Evolutionary conservation across 106 monocot genomes (phyloP).

Genomic region (Allium sativum): DNA sequence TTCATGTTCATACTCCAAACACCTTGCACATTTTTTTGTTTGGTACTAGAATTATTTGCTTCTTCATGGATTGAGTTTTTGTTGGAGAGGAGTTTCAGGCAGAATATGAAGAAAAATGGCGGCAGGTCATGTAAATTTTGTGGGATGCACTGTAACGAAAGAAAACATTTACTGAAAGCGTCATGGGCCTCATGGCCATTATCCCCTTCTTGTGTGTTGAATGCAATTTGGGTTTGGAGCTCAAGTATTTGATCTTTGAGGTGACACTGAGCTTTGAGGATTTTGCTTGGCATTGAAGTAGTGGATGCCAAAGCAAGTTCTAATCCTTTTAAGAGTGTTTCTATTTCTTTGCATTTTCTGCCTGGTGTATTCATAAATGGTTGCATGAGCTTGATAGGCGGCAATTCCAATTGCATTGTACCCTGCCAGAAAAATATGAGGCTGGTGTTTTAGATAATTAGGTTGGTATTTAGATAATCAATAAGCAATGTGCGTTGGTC

Average conservation of each 20-base stretch:
- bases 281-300: conserved; percentile 12
- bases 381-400: conserved; percentile 14
- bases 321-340: conserved; percentile 41
- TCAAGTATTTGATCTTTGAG: conserved; percentile 12
- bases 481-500: too few species aligned
- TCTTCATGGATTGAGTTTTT: background rate
- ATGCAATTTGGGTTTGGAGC: conserved; percentile 22
- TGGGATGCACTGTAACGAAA: background rate
- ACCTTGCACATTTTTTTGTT: background rate
- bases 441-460: too few species aligned
- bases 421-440: conserved; percentile 29
- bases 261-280: conserved; percentile 2
- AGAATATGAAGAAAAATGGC: conserved; percentile 54
- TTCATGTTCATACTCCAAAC: conserved; percentile 5
- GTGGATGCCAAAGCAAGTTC: conserved; percentile 27
- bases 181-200: too few species aligned
- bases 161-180: background rate
- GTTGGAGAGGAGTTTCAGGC: conserved; percentile 27
- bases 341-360: conserved; percentile 10
- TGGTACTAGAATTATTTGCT: conserved; percentile 19
- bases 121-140: conserved; percentile 23
- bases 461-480: too few species aligned
- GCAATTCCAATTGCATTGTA: conserved; percentile 33
- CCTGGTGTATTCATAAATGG: conserved; percentile 1
- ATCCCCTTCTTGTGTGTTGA: conserved; percentile 1